These are phyloP conservation scores for Ramaria sp. DNA, from an alignment of 768 basidiomycete species.

Conservation along the genomic window DNA sequence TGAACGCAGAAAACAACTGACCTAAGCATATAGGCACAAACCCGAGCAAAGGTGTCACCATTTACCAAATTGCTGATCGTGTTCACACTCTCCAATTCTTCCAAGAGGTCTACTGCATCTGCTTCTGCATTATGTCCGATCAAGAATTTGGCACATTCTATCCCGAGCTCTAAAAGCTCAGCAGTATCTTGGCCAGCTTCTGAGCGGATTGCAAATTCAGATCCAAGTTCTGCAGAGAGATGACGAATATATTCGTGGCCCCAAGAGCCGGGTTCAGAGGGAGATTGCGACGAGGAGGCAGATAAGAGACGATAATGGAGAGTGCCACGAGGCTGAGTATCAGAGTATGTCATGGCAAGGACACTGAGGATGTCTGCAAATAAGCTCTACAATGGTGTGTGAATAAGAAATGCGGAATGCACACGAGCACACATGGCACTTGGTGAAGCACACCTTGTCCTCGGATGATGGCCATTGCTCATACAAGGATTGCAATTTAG, in stretches of 20 bases:
- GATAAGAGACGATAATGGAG: slow-evolving; percentile 86
- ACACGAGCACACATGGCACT: not conserved
- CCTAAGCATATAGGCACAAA: slow-evolving; percentile 96
- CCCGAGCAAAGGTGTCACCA: slow-evolving; percentile 75
- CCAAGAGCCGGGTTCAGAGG: slow-evolving; percentile 91
- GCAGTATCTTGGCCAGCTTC: slow-evolving; percentile 38
- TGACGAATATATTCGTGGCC: slow-evolving; percentile 99
- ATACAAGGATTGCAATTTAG: slow-evolving; percentile 73
- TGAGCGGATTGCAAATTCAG: slow-evolving; percentile 74
- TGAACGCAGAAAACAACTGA: slow-evolving; percentile 24
- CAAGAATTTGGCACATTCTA: slow-evolving; percentile 83
- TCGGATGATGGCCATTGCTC: slow-evolving; percentile 71
- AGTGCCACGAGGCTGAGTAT: slow-evolving; percentile 93
- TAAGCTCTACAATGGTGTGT: slow-evolving; percentile 45
- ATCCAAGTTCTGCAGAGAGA: slow-evolving; percentile 90
- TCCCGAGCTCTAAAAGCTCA: slow-evolving; percentile 64
- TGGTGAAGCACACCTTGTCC: slow-evolving; percentile 44
- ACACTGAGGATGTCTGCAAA: slow-evolving; percentile 97
- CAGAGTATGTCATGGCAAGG: slow-evolving; percentile 98
- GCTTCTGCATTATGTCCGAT: slow-evolving; percentile 93
- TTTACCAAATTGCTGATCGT: slow-evolving; percentile 73
- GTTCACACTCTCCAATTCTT: slow-evolving; percentile 86
- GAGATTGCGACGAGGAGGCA: slow-evolving; percentile 50
- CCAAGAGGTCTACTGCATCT: slow-evolving; percentile 91
- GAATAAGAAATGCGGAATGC: not conserved